A percentile compares a stretch with the other conserved stretches of the same genome.
These are phyloP conservation scores for Plantago lanceolata DNA, from an alignment of 305 asterid genomes.

Conservation along the genomic window DNA sequence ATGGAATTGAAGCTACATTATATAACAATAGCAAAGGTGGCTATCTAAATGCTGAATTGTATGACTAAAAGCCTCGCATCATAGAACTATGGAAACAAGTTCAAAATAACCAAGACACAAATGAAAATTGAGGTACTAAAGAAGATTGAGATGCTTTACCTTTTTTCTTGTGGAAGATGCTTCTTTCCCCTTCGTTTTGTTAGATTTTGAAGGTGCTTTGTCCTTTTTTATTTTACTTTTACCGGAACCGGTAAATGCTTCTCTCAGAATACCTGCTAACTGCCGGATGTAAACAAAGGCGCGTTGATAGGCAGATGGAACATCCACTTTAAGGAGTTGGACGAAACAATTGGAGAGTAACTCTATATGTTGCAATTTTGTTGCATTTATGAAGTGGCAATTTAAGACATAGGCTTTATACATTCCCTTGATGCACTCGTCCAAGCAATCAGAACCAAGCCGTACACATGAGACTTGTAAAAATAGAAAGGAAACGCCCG, in stretches of 20 bases:
- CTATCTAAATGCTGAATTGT: neutral
- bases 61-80: constrained; percentile 4
- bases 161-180: constrained; percentile 39
- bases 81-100: constrained; percentile 5
- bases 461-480: constrained; percentile 70
- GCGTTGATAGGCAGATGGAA: constrained; percentile 76
- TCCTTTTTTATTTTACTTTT: constrained; percentile 38
- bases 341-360: constrained; percentile 83
- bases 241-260: constrained; percentile 47
- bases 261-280: constrained; percentile 71
- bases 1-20: constrained; percentile 1
- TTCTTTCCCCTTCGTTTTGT: constrained; percentile 46
- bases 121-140: neutral
- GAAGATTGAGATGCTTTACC: constrained; percentile 27
- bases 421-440: constrained; percentile 87
- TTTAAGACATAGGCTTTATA: constrained; percentile 79
- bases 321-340: constrained; percentile 67
- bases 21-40: neutral
- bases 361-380: constrained; percentile 80
- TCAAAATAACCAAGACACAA: neutral
- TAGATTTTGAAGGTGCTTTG: constrained; percentile 45
- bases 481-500: constrained; percentile 82
- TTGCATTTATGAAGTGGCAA: constrained; percentile 66
- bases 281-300: constrained; percentile 86
- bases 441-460: constrained; percentile 75